Evolutionary conservation across 768 basidiomycete species (phyloP), one percentile per base, ranked within the genome.

Genomic region (Lactarius hatsudake): DNA sequence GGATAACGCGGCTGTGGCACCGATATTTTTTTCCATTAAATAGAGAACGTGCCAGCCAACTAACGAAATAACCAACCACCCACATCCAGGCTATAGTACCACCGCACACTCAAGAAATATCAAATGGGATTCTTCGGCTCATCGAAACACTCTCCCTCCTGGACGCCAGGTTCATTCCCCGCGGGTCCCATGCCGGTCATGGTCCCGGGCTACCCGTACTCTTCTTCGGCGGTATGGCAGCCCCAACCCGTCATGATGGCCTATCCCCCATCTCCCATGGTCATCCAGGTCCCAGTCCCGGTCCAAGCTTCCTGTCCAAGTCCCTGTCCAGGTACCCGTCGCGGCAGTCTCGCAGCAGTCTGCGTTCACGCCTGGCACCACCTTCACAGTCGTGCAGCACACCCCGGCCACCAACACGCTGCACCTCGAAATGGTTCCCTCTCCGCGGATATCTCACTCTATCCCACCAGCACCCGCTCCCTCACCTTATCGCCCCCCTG

Each of bases 101-200:
- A 34, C 18, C 1, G 18, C 26, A 12, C 12, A 28, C 51, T 6
- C 18, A 28, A 12, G 6, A 8, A 59, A 8, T 38, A 54, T 42
- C 42, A 60, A 43, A 66, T 65, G 54, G 53, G 20, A 3, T 54
- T 55, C 9, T 54, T 55, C 18, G 8, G 28, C 53, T 40, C 34
- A 42, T 30, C 13, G 34, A 66, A 18, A 30, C 34, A 53, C 9
- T 17, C 64, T 12, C 59, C 28, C 3, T 2, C 38, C 7, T 66
- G 65, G 65, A 66, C 65, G 3, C 43, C 0, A 32, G 36, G 32
- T 3, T 66, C 60, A 13, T 66, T 28, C 26, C 65, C 64, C 32
- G 9, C 1, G 9, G 48, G 64, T 51, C 13, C 42, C 13, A 45
- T 53, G 34, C 42, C 30, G 0, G 15, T 34, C 32, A 34, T 30